phyloP scores from a whole-genome alignment of 176 grass and related monocot genomes.

The Rhynchospora tenuis region DNA sequence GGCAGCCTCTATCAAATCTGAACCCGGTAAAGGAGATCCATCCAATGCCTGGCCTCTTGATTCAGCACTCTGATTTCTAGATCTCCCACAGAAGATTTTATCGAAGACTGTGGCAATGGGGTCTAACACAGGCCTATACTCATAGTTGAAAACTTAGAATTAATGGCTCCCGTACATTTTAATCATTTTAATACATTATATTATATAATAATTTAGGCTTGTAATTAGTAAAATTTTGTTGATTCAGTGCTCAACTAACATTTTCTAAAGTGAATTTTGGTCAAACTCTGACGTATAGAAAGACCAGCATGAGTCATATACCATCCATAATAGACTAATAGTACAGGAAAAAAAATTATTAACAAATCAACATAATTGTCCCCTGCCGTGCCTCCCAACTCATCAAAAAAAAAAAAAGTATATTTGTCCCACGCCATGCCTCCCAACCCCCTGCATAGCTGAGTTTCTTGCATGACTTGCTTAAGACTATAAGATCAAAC shows the following conservation, averaged over 20 bases:
- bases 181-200: neutral
- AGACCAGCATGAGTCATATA: neutral
- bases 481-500: neutral
- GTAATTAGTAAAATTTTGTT: neutral
- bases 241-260: neutral
- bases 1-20: constrained; percentile 79
- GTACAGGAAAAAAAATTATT: neutral
- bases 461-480: neutral
- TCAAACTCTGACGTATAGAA: neutral
- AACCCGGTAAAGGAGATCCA: constrained; percentile 67
- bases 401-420: neutral
- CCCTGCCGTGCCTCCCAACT: neutral
- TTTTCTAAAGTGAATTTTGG: neutral
- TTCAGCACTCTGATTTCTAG: constrained; percentile 36
- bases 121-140: constrained; percentile 68
- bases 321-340: neutral
- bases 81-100: constrained; percentile 84
- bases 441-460: neutral
- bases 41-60: constrained; percentile 50
- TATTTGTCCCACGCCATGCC: neutral
- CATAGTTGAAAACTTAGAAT: constrained; percentile 8
- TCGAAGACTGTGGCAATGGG: constrained; percentile 83
- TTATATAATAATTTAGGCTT: neutral
- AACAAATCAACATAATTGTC: neutral
- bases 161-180: neutral